phyloP scores from a whole-genome alignment of 176 grass and related monocot species.

The Ananas comosus region DNA sequence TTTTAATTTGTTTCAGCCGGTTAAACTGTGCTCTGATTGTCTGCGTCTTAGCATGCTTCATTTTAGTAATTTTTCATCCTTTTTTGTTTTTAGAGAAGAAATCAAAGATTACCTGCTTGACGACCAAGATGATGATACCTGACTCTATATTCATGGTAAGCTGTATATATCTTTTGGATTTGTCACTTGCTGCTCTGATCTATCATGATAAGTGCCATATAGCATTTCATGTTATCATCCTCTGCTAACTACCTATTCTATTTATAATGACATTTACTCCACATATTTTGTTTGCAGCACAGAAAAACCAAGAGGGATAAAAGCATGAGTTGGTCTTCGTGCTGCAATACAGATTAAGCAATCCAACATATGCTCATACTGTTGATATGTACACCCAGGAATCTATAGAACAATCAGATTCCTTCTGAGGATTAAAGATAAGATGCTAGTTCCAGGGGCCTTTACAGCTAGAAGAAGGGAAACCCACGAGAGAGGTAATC shows the following conservation, averaged over 20 bases:
- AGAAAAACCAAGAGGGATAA: conserved; percentile 22
- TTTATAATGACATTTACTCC: not conserved
- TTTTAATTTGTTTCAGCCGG: too few species aligned
- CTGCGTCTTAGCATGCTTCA: not conserved
- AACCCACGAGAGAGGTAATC: too few species aligned
- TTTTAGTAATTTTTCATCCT: conserved; percentile 20
- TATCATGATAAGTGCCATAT: not conserved
- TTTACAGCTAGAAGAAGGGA: too few species aligned
- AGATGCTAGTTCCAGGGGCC: too few species aligned
- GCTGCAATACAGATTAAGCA: not conserved
- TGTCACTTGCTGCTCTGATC: not conserved
- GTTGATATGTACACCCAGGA: too few species aligned
- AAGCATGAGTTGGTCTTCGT: conserved; percentile 3
- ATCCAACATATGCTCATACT: too few species aligned
- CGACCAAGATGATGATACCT: conserved; percentile 23
- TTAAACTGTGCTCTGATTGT: too few species aligned
- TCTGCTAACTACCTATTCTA: not conserved
- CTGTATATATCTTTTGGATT: conserved; percentile 2
- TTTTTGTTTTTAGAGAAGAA: conserved; percentile 48
- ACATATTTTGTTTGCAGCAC: conserved; percentile 24
- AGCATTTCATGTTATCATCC: not conserved
- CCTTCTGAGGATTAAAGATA: too few species aligned
- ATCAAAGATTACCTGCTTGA: conserved; percentile 63
- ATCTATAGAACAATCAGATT: too few species aligned
- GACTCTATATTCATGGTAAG: conserved; percentile 17